Evolutionary conservation across 176 grass and related monocot species (phyloP).

Genomic region (Phoenix dactylifera): DNA sequence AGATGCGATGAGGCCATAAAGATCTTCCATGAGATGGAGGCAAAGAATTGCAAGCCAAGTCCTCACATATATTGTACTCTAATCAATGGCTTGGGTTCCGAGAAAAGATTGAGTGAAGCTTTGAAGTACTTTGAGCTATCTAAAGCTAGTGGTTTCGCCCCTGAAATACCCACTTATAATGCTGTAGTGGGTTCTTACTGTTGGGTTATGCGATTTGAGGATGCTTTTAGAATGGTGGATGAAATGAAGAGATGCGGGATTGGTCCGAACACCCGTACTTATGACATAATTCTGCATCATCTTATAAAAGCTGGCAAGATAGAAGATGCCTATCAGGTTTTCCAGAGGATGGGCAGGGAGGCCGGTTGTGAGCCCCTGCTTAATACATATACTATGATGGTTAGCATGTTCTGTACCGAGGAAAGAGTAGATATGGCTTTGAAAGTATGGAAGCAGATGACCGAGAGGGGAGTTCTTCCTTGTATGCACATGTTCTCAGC

Average conservation of each 20-base stretch:
- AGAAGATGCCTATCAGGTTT: slow-evolving; percentile 42
- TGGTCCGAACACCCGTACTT: slow-evolving; percentile 49
- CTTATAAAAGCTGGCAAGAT: slow-evolving; percentile 45
- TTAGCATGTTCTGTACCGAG: slow-evolving; percentile 51
- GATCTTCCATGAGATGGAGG: slow-evolving; percentile 52
- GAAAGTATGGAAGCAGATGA: slow-evolving; percentile 65
- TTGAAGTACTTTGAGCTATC: slow-evolving; percentile 59
- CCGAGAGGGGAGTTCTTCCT: slow-evolving; percentile 47
- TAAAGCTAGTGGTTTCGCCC: slow-evolving; percentile 47
- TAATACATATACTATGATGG: slow-evolving; percentile 68
- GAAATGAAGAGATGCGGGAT: slow-evolving; percentile 53
- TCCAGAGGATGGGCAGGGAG: slow-evolving; percentile 36
- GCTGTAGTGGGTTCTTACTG: slow-evolving; percentile 62
- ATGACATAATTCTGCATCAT: slow-evolving; percentile 51
- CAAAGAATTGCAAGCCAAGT: slow-evolving; percentile 42
- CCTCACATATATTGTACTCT: slow-evolving; percentile 70
- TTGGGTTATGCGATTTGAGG: slow-evolving; percentile 37
- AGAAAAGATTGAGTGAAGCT: slow-evolving; percentile 46
- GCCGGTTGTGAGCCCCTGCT: slow-evolving; percentile 38
- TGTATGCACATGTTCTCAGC: slow-evolving; percentile 68
- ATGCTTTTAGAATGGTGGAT: slow-evolving; percentile 53
- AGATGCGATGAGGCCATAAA: slow-evolving; percentile 61
- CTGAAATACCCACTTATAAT: slow-evolving; percentile 59
- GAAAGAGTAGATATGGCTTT: slow-evolving; percentile 71
- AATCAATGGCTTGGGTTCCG: slow-evolving; percentile 51